These are phyloP conservation scores for Dictyostelium intermedium DNA, from an alignment of 78 protist species.

Conservation along the genomic window DNA sequence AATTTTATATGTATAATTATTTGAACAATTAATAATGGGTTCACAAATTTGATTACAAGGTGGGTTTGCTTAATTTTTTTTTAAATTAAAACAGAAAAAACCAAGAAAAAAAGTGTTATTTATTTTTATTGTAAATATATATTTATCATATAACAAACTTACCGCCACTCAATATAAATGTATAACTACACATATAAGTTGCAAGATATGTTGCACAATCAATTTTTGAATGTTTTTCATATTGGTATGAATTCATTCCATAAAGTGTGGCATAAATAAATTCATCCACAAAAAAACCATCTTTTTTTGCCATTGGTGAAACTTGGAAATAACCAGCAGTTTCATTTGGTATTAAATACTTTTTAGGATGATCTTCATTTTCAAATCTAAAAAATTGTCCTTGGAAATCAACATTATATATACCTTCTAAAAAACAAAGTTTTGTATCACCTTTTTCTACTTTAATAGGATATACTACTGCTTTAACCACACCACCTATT, in stretches of 20 bases:
- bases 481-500: neutral
- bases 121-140: too few relatives aligned
- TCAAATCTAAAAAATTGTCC: neutral
- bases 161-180: neutral
- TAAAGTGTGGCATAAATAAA: neutral
- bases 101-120: too few relatives aligned
- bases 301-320: neutral
- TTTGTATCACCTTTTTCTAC: neutral
- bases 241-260: neutral
- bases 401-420: neutral
- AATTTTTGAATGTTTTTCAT: neutral
- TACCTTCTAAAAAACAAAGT: neutral
- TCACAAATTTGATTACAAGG: neutral
- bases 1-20: neutral
- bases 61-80: neutral
- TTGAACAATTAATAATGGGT: neutral
- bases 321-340: neutral
- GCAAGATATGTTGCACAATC: neutral
- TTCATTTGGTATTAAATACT: neutral
- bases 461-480: neutral
- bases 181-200: conserved; percentile 2
- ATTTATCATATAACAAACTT: neutral
- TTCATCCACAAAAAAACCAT: neutral
- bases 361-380: neutral
- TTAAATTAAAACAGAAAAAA: neutral